A percentile compares a stretch with the other conserved stretches of the same genome.
Conservation (phyloP, 441 rosid species). For the Erodium texanum region DNA sequence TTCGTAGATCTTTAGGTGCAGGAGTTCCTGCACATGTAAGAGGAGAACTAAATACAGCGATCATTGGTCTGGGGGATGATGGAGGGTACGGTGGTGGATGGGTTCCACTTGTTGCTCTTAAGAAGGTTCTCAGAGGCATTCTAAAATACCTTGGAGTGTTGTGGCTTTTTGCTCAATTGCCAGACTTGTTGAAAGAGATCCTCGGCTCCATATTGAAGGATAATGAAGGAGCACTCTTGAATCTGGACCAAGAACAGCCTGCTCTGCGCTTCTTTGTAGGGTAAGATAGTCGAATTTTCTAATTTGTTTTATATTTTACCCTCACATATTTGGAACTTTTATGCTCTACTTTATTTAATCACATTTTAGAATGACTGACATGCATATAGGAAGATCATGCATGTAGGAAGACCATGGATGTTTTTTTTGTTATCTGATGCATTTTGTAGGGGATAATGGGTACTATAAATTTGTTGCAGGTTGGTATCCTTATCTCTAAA, state of each 20-base stretch:
- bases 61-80: constrained; percentile 97
- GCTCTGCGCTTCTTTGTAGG: constrained; percentile 97
- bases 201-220: constrained; percentile 89
- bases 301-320: background rate
- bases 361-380: background rate
- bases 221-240: constrained; percentile 91
- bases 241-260: constrained; percentile 98
- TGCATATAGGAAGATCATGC: background rate
- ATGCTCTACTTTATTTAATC: background rate
- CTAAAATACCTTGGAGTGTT: constrained; percentile 87
- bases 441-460: background rate
- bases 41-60: constrained; percentile 94
- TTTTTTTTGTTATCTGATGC: background rate
- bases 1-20: constrained; percentile 72
- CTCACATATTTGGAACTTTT: constrained; percentile 3
- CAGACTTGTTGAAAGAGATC: constrained; percentile 77
- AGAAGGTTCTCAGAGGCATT: constrained; percentile 89
- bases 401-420: background rate
- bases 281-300: constrained; percentile 36
- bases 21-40: constrained; percentile 86
- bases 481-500: too few relatives aligned
- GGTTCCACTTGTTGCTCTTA: constrained; percentile 99
- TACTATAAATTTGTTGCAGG: too few relatives aligned
- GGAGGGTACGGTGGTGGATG: constrained; percentile 99
- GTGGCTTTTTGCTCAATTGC: constrained; percentile 82